A percentile compares a stretch with the other conserved stretches of the same genome.
These are phyloP conservation scores for Eucalyptus sp. DNA, from an alignment of 345 rosid species.

Conservation along the genomic window DNA sequence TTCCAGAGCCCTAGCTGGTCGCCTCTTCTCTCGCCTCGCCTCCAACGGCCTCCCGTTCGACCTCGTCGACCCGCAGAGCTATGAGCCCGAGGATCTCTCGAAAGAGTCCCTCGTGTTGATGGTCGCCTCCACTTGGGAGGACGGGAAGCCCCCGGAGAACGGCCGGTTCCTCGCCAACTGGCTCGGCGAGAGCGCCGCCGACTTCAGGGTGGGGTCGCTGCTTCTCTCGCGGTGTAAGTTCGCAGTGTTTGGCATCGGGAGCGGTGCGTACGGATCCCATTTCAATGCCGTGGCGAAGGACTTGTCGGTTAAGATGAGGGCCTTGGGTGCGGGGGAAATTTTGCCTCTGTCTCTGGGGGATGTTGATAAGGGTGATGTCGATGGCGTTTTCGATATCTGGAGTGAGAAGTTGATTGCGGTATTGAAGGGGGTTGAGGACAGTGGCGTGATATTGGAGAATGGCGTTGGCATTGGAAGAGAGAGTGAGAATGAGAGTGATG, in stretches of 20 bases:
- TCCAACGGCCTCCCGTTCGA: slow-evolving; percentile 39
- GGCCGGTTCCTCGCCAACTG: slow-evolving; percentile 61
- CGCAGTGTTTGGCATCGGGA: slow-evolving; percentile 88
- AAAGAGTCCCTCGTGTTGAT: slow-evolving; percentile 50
- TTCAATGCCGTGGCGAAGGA: slow-evolving; percentile 76
- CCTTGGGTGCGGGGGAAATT: slow-evolving; percentile 67
- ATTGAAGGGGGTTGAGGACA: slow-evolving; percentile 36
- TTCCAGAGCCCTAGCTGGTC: slow-evolving; percentile 52
- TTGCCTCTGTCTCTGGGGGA: slow-evolving; percentile 61
- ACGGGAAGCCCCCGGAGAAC: slow-evolving; percentile 58
- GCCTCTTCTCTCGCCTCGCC: slow-evolving; percentile 29
- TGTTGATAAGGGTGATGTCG: slow-evolving; percentile 60
- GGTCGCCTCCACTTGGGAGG: slow-evolving; percentile 89
- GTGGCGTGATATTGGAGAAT: slow-evolving; percentile 1
- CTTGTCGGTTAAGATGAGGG: slow-evolving; percentile 46
- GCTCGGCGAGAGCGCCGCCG: slow-evolving; percentile 76
- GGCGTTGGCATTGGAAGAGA: slow-evolving; percentile 9
- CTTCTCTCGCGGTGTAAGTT: slow-evolving; percentile 55
- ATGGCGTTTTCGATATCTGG: slow-evolving; percentile 56
- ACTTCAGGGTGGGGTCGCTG: slow-evolving; percentile 81
- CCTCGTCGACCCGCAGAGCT: slow-evolving; percentile 57
- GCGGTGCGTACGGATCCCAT: slow-evolving; percentile 50
- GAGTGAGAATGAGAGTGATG: slow-evolving; percentile 23
- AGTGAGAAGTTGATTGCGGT: slow-evolving; percentile 32
- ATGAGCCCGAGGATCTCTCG: slow-evolving; percentile 90